A percentile compares a stretch with the other conserved stretches of the same genome.
Conservation (phyloP, 176 grass and related monocot species). For the Rhynchospora tenuis region DNA sequence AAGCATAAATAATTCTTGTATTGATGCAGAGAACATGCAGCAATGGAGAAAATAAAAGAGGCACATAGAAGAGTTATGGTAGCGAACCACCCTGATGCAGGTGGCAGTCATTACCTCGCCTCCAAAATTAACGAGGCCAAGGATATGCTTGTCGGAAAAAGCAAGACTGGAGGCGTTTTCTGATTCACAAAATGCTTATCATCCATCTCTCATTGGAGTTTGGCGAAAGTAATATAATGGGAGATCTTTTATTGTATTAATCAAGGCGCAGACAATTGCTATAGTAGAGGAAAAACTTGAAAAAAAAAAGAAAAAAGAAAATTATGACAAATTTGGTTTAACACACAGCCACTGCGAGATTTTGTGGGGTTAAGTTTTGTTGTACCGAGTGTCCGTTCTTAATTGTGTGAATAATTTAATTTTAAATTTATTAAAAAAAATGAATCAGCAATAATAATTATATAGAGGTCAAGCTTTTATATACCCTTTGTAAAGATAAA, state of each 20-base stretch:
- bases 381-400: background rate
- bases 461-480: background rate
- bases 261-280: background rate
- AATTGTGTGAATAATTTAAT: background rate
- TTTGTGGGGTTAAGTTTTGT: background rate
- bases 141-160: conserved; percentile 61
- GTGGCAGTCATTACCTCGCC: conserved; percentile 90
- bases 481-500: background rate
- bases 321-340: background rate
- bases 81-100: conserved; percentile 80
- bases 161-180: conserved; percentile 30
- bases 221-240: background rate
- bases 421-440: background rate
- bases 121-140: conserved; percentile 90
- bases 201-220: background rate
- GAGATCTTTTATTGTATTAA: background rate
- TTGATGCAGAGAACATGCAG: conserved; percentile 58
- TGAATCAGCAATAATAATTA: too few species aligned
- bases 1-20: background rate
- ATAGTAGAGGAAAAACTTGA: background rate
- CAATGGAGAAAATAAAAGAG: conserved; percentile 71
- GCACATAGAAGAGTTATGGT: conserved; percentile 88
- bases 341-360: background rate
- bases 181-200: background rate
- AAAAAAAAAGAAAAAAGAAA: background rate